phyloP scores from a whole-genome alignment of 1,284 basidiomycete species.

The Naganishia albida region DNA sequence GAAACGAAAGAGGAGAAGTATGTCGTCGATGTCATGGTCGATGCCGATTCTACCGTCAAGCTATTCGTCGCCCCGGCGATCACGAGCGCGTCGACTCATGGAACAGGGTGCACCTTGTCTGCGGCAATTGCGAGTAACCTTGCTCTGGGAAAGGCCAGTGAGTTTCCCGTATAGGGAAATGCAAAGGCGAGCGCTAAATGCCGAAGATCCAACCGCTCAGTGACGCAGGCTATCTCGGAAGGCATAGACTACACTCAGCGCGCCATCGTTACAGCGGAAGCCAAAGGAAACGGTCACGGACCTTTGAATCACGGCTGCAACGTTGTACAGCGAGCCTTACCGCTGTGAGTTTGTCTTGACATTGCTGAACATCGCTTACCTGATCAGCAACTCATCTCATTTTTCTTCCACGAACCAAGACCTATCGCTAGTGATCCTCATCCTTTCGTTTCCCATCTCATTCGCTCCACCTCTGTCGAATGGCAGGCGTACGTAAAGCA shows the following conservation, averaged over 20 bases:
- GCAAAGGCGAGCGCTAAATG: background rate
- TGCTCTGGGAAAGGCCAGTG: conserved; percentile 60
- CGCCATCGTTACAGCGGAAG: conserved; percentile 71
- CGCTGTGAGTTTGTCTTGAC: conserved; percentile 58
- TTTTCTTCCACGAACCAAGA: conserved; percentile 50
- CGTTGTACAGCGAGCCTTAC: conserved; percentile 60
- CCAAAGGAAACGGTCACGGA: conserved; percentile 76
- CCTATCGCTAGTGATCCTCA: conserved; percentile 65
- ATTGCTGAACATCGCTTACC: background rate
- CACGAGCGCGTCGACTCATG: conserved; percentile 76
- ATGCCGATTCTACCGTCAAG: conserved; percentile 41
- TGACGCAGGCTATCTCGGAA: conserved; percentile 62
- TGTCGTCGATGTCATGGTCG: conserved; percentile 76
- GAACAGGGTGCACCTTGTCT: conserved; percentile 89
- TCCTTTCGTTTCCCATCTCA: conserved; percentile 69
- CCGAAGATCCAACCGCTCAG: conserved; percentile 46
- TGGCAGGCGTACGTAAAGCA: conserved; percentile 80
- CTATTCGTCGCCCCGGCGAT: conserved; percentile 70
- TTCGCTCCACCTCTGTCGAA: conserved; percentile 59
- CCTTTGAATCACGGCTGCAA: conserved; percentile 85
- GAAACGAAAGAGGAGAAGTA: conserved; percentile 36
- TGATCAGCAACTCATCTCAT: background rate
- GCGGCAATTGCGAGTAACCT: conserved; percentile 75
- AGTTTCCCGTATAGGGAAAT: too few relatives aligned
- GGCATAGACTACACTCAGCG: conserved; percentile 73